These are phyloP conservation scores for Hapsidospora chrysogenum DNA, from an alignment of 495 filamentous ascomycete species.

Conservation along the genomic window DNA sequence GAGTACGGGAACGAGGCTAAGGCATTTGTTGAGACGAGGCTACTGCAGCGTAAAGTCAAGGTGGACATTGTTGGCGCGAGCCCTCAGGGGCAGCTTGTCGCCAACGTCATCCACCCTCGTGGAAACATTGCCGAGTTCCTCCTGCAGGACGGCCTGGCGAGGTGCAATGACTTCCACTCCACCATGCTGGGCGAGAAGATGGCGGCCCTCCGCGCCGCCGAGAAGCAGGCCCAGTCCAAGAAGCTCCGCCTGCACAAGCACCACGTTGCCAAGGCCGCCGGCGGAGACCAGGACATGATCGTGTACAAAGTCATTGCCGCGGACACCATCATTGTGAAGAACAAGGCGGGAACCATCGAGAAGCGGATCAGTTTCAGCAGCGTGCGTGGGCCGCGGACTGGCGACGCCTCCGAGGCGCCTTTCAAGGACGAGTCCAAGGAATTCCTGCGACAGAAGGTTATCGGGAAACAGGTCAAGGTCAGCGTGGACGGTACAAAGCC, in stretches of 20 bases:
- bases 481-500: conserved; percentile 81
- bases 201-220: conserved; percentile 68
- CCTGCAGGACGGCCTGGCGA: conserved; percentile 71
- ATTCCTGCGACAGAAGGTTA: conserved; percentile 80
- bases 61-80: conserved; percentile 70
- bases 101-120: conserved; percentile 63
- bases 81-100: conserved; percentile 71
- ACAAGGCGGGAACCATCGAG: conserved; percentile 58
- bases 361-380: conserved; percentile 87
- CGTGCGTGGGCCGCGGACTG: conserved; percentile 66
- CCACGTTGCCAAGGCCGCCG: conserved; percentile 46
- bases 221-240: conserved; percentile 63
- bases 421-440: conserved; percentile 92
- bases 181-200: conserved; percentile 76
- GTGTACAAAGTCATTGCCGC: conserved; percentile 76
- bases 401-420: conserved; percentile 46
- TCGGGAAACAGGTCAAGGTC: conserved; percentile 86
- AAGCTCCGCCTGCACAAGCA: conserved; percentile 64
- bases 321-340: conserved; percentile 74
- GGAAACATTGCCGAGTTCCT: conserved; percentile 85
- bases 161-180: conserved; percentile 88
- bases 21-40: conserved; percentile 64
- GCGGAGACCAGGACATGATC: conserved; percentile 51
- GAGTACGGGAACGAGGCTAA: conserved; percentile 76
- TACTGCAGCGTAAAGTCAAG: conserved; percentile 73